Evolutionary conservation across 1,284 basidiomycete genomes (phyloP).

Genomic region (Tylopilus orsonianus): DNA sequence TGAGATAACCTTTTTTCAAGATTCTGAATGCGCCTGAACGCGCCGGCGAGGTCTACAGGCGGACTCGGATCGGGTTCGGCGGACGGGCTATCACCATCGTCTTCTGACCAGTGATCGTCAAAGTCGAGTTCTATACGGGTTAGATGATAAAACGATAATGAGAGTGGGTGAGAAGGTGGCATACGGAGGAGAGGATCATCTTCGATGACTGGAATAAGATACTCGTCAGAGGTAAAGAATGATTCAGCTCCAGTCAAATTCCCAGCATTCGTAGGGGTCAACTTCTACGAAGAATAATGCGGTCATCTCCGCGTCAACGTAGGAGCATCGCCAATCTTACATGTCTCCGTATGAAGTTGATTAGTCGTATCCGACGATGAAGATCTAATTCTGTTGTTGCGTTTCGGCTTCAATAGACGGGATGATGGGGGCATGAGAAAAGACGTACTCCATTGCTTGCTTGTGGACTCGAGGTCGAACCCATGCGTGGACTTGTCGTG

Average conservation of each 20-base stretch:
- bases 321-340: conserved; percentile 37
- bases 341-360: conserved; percentile 84
- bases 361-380: conserved; percentile 74
- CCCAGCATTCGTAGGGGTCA: conserved; percentile 43
- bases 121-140: conserved; percentile 51
- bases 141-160: not conserved
- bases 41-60: conserved; percentile 35
- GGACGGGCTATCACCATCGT: conserved; percentile 39
- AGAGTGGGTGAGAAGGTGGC: conserved; percentile 27
- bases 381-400: conserved; percentile 51
- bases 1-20: conserved; percentile 55
- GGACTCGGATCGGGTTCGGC: conserved; percentile 21
- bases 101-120: conserved; percentile 78
- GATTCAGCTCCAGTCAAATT: conserved; percentile 56
- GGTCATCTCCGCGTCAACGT: conserved; percentile 1
- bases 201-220: conserved; percentile 75
- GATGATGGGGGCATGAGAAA: not conserved
- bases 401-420: conserved; percentile 7
- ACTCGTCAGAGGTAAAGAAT: conserved; percentile 72
- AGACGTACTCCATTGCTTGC: conserved; percentile 51
- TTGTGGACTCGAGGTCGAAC: conserved; percentile 60
- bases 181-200: conserved; percentile 88
- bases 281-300: conserved; percentile 44
- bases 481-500: conserved; percentile 65
- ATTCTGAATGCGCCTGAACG: conserved; percentile 45